These are phyloP conservation scores for Hypoxylon rubiginosum DNA, from an alignment of 2,329 filamentous ascomycete genomes.

Conservation along the genomic window DNA sequence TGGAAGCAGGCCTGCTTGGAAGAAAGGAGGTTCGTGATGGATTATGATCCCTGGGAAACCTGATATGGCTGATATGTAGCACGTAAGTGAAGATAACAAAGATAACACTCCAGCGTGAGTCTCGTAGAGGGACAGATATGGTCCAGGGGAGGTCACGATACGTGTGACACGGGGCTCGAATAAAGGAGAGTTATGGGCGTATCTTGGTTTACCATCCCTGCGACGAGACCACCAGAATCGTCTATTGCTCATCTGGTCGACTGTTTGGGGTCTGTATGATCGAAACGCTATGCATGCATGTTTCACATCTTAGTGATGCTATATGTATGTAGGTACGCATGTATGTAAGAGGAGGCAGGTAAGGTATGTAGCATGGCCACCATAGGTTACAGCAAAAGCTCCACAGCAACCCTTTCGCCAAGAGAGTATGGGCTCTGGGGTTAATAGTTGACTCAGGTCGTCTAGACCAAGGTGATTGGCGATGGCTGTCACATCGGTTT, in stretches of 20 bases:
- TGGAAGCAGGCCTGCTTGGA: conserved; percentile 2
- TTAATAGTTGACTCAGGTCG: conserved; percentile 8
- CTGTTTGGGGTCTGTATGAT: conserved; percentile 36
- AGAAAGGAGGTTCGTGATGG: conserved; percentile 6
- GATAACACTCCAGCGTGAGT: not conserved
- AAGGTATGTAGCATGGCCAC: conserved; percentile 13
- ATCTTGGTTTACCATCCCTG: conserved; percentile 10
- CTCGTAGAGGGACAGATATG: not conserved
- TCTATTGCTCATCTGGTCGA: conserved; percentile 20
- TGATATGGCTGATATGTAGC: not conserved
- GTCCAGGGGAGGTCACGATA: conserved; percentile 3
- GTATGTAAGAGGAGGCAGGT: not conserved
- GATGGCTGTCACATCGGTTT: conserved; percentile 3
- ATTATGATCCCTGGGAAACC: conserved; percentile 3
- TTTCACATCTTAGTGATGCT: conserved; percentile 32
- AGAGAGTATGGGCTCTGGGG: conserved; percentile 8
- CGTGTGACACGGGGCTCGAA: conserved; percentile 12
- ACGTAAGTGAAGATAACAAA: conserved; percentile 4
- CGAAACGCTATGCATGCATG: conserved; percentile 39
- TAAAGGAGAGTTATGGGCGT: conserved; percentile 6
- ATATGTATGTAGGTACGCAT: not conserved
- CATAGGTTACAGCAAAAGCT: conserved; percentile 19
- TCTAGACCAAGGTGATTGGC: not conserved
- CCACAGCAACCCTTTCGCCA: conserved; percentile 26
- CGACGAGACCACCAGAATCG: conserved; percentile 4